Evolutionary conservation across 345 rosid genomes (phyloP), one percentile per base, ranked within the genome.

Genomic region (Eucalyptus sideroxylon): DNA sequence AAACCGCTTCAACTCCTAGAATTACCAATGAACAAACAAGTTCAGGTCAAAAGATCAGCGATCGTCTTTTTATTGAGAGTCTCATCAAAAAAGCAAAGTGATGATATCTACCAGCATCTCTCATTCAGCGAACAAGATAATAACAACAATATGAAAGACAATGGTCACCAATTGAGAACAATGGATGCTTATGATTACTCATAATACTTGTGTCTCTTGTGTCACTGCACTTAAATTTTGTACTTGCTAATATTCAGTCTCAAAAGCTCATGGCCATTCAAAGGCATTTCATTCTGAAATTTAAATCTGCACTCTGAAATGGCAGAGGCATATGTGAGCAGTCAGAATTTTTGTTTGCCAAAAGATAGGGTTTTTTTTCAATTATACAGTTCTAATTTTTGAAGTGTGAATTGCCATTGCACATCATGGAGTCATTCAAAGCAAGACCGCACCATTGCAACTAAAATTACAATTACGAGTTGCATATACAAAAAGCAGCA

Each of bases 1-100:
- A 89, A 98, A 98, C 65, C 99, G 96, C 96, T 94, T 98, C 93
- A 97, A 92, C 89, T 98, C 99, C 99, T 98, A 55, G 59, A n/a
- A 86, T 50, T 86, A 86, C 55, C 23, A 3, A 50, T 47, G 42
- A 50, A 13, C 53, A 26, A 9, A 40, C 55, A 86, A 86, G 88
- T 11, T 30, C 87, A 21, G 8, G 5, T 77, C 47, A 77, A 24
- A 77, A 77, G 27, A 77, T 77, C 83, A 19, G 47, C 4, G 2
- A 77, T 11, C 83, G 11, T 77, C 45, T 77, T 21, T 34, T 37
- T 77, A 37, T 77, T 37, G 45, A 19, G 45, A 72, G 27, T 40
- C 42, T 77, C 47, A 4, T 77, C 27, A 21, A 37, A 77, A 42
- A 77, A 37, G 45, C 83, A 77, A 77, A 21, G 47, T 69, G 83